These are phyloP conservation scores for Tetrapisispora pingtungensis DNA, from an alignment of 805 yeast genomes.

Conservation along the genomic window DNA sequence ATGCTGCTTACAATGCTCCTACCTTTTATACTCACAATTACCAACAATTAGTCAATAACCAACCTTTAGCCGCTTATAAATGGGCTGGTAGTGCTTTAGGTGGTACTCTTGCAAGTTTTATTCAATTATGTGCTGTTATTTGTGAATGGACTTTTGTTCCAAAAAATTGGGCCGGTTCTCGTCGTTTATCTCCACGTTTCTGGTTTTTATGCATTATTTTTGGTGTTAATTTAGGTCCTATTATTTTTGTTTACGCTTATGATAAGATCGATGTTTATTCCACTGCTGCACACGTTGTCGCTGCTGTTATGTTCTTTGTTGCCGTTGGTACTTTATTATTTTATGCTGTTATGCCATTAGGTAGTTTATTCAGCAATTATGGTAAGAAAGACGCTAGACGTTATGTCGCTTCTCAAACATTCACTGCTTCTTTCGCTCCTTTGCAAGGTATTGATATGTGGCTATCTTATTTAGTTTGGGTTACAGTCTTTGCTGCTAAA, in stretches of 20 bases:
- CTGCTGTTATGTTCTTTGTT: constrained; percentile 82
- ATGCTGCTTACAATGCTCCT: constrained; percentile 86
- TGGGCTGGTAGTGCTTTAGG: constrained; percentile 93
- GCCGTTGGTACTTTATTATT: constrained; percentile 75
- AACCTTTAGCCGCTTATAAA: constrained; percentile 79
- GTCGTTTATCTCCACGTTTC: constrained; percentile 83
- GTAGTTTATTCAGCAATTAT: constrained; percentile 90
- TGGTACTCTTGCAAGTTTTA: constrained; percentile 73
- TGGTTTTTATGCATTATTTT: constrained; percentile 60
- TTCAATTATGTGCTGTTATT: constrained; percentile 80
- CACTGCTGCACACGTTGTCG: constrained; percentile 62
- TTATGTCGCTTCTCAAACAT: constrained; percentile 88
- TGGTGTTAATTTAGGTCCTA: constrained; percentile 70
- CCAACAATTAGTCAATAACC: constrained; percentile 69
- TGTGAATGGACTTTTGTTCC: constrained; percentile 96
- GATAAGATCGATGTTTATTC: constrained; percentile 60
- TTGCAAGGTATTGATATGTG: constrained; percentile 87
- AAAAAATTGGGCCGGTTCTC: constrained; percentile 98
- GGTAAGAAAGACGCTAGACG: constrained; percentile 78
- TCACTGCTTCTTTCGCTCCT: constrained; percentile 82
- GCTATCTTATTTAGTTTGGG: constrained; percentile 91
- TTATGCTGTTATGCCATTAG: constrained; percentile 92
- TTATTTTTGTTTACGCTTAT: constrained; percentile 75
- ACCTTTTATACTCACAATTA: constrained; percentile 82
- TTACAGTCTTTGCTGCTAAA: constrained; percentile 80